These are phyloP conservation scores for Trametes gibbosa DNA, from an alignment of 768 basidiomycete species.

Conservation along the genomic window DNA sequence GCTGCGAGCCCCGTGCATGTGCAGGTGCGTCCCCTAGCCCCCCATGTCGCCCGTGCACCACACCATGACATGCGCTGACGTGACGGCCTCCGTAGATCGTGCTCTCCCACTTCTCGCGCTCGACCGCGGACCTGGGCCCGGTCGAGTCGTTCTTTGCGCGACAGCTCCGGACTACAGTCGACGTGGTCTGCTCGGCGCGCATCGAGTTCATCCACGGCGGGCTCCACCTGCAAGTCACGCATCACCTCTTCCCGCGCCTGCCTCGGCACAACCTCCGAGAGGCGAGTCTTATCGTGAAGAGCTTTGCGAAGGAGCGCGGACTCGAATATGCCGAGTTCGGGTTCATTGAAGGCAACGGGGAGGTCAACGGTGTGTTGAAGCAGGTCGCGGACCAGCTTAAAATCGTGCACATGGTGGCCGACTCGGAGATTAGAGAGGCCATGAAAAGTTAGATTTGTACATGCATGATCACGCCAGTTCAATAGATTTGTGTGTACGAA, in stretches of 20 bases:
- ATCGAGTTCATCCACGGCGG: conserved; percentile 94
- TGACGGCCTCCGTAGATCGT: conserved; percentile 62
- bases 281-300: conserved; percentile 82
- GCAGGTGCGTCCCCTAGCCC: conserved; percentile 55
- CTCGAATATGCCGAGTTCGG: conserved; percentile 90
- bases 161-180: conserved; percentile 95
- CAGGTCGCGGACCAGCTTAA: conserved; percentile 86
- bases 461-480: too few relatives aligned
- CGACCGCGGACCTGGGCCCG: conserved; percentile 88
- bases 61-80: too few relatives aligned
- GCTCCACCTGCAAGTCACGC: conserved; percentile 96
- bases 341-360: conserved; percentile 80
- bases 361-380: conserved; percentile 78
- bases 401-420: conserved; percentile 80
- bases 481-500: too few relatives aligned
- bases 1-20: conserved; percentile 91
- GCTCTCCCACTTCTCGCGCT: conserved; percentile 95
- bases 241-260: conserved; percentile 93
- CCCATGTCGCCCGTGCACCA: too few relatives aligned
- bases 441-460: conserved; percentile 35
- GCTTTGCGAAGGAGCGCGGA: conserved; percentile 82
- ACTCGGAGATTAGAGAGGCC: conserved; percentile 65
- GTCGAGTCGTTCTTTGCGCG: conserved; percentile 90
- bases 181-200: conserved; percentile 83
- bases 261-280: conserved; percentile 89